These are phyloP conservation scores for Acer saccharum DNA, from an alignment of 345 rosid genomes.

Conservation along the genomic window DNA sequence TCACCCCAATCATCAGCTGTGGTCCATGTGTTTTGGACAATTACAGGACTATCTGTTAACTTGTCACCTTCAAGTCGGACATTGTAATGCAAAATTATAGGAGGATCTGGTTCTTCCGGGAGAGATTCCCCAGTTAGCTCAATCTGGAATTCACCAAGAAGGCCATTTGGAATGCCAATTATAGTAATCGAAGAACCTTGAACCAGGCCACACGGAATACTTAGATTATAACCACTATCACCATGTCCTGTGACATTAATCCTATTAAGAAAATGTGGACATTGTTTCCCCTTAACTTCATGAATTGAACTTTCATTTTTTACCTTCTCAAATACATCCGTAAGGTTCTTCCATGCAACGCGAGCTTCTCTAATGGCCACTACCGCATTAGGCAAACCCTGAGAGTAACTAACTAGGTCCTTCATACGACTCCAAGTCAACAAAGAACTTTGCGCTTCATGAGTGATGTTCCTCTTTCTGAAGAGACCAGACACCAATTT, in stretches of 20 bases:
- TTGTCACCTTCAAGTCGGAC: constrained; percentile 44
- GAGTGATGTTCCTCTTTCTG: constrained; percentile 31
- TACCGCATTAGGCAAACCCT: constrained; percentile 37
- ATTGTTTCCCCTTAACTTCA: constrained; percentile 30
- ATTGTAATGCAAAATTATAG: constrained; percentile 45
- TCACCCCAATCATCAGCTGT: constrained; percentile 47
- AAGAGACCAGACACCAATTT: constrained; percentile 31
- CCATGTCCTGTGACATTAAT: constrained; percentile 27
- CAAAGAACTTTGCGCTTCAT: constrained; percentile 31
- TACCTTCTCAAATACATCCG: constrained; percentile 33
- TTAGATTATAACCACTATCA: constrained; percentile 24
- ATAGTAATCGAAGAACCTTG: constrained; percentile 48
- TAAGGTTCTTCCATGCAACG: constrained; percentile 38
- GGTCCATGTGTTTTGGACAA: constrained; percentile 53
- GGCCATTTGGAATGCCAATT: constrained; percentile 45
- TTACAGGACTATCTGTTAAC: constrained; percentile 49
- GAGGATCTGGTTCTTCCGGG: constrained; percentile 49
- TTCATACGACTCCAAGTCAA: constrained; percentile 37
- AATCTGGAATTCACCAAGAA: constrained; percentile 44
- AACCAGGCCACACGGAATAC: constrained; percentile 46
- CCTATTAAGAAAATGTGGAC: constrained; percentile 41
- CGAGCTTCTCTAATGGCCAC: constrained; percentile 43
- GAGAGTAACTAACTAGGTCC: constrained; percentile 33
- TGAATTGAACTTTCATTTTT: constrained; percentile 29
- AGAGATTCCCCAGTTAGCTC: constrained; percentile 43